Evolutionary conservation across 345 rosid genomes (phyloP).

Genomic region (Atalantia buxifolia): DNA sequence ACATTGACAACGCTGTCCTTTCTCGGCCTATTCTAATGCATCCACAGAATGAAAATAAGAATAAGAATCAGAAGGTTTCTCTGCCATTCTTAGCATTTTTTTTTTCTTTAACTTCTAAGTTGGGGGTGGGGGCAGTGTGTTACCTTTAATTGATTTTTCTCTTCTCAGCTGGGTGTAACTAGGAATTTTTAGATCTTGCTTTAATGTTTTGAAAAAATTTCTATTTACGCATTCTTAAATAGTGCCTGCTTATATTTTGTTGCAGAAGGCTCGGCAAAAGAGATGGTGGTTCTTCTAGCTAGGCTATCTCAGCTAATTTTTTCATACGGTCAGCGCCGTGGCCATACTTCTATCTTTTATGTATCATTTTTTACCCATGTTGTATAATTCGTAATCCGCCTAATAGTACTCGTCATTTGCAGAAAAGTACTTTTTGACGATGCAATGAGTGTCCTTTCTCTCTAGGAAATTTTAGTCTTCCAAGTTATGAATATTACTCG

Average conservation of each 20-base stretch:
- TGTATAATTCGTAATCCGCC: neutral
- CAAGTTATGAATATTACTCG: neutral
- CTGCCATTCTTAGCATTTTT: neutral
- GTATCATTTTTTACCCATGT: neutral
- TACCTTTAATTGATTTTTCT: neutral
- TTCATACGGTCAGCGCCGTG: neutral
- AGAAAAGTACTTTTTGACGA: neutral
- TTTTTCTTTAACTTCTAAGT: no score
- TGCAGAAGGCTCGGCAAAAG: conserved; percentile 43
- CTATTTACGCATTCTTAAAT: neutral
- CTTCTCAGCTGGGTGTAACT: neutral
- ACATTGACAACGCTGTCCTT: conserved; percentile 44
- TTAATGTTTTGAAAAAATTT: neutral
- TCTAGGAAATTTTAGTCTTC: neutral
- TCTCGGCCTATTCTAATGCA: conserved; percentile 58
- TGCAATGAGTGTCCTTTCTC: neutral
- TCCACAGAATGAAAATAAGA: conserved; percentile 27
- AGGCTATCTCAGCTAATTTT: neutral
- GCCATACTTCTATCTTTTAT: neutral
- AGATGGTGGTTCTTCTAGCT: conserved; percentile 78
- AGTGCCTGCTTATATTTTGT: neutral
- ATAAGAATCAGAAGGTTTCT: conserved; percentile 37
- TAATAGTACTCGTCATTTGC: neutral
- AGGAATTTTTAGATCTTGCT: neutral
- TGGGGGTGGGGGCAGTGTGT: neutral